Evolutionary conservation across 1,139 yeast species (phyloP).

Genomic region (Hyphopichia khmerensis): DNA sequence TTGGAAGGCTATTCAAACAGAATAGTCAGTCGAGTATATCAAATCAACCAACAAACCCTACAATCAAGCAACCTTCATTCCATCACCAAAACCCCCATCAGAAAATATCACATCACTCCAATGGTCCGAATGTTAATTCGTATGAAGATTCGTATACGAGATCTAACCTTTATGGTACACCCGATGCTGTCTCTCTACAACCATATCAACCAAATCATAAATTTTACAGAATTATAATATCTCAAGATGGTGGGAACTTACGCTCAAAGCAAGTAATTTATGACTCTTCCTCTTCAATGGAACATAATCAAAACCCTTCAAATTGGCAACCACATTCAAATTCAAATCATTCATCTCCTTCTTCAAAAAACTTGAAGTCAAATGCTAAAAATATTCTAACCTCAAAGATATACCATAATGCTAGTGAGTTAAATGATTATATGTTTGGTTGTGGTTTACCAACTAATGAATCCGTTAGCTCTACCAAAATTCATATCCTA

Average conservation of each 20-base stretch:
- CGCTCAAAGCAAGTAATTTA: slow-evolving; percentile 48
- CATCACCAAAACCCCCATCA: slow-evolving; percentile 11
- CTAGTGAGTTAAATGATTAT: slow-evolving; percentile 46
- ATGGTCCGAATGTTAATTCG: slow-evolving; percentile 13
- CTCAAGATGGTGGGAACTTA: slow-evolving; percentile 54
- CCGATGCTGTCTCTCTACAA: slow-evolving; percentile 25
- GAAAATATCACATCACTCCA: slow-evolving; percentile 3
- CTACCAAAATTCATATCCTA: slow-evolving; percentile 49
- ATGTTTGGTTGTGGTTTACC: slow-evolving; percentile 62
- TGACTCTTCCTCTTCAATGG: slow-evolving; percentile 29
- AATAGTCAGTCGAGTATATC: slow-evolving; percentile 5
- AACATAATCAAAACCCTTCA: neutral
- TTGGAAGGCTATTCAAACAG: slow-evolving; percentile 30
- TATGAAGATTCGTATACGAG: slow-evolving; percentile 45
- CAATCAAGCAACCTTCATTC: slow-evolving; percentile 3
- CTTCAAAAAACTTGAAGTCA: neutral
- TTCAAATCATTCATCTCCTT: neutral
- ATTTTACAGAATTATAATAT: slow-evolving; percentile 43
- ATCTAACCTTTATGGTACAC: slow-evolving; percentile 44
- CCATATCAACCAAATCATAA: slow-evolving; percentile 33
- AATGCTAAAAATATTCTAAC: slow-evolving; percentile 10
- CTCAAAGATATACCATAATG: slow-evolving; percentile 37
- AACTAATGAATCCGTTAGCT: slow-evolving; percentile 42
- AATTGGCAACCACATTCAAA: neutral
- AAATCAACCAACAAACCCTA: neutral